Base-by-base conservation (phyloP, 1,284 basidiomycete genomes). In the Leccinum angustisporum region DNA sequence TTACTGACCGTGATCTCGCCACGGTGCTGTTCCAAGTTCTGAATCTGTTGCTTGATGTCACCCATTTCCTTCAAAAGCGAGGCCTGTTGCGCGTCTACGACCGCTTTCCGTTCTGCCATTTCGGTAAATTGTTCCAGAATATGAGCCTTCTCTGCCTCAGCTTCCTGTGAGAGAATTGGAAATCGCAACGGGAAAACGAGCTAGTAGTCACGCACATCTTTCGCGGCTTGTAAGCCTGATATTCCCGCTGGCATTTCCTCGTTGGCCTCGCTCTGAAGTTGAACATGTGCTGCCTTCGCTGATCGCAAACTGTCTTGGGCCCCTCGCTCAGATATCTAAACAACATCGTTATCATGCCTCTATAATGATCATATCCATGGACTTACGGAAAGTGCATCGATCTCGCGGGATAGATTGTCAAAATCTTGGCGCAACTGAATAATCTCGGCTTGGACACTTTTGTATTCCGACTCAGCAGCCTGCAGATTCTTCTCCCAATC, bases 241-340 rank as follows among this genome's bases (percentile, higher is more conserved):
- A 95, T 81, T 67, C 86, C 87, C 14, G 84, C 85, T 1, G 94
- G 91, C 67, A 90, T 79, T 34, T 90, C 88, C 54, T 92, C 88
- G 61, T 89, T 88, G 21, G 86, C 81, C 66, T 91, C 88, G 27
- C 86, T 79, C 62, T 83, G 79, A 10, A 87, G 68, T 6, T 74
- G 69, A n/a, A 72, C 68, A 34, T 81, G 76, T 7, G 68, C 61
- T 11, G 67, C 58, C 69, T 77, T 80, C 21, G 74, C 67, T 14
- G 55, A 61, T 61, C 65, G 69, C 30, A 78, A 65, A 31, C 68
- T 68, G 21, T 75, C 71, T 10, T 72, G 62, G 25, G 73, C 60
- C 13, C 27, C 38, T 46, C 66, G 71, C 51, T 72, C 73, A 56
- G 62, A 68, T 6, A 30, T 48, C 79, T 81, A 56, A 27, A 57